Conservation (phyloP, 2,329 filamentous ascomycete species). For the Exophiala oligosperma region DNA sequence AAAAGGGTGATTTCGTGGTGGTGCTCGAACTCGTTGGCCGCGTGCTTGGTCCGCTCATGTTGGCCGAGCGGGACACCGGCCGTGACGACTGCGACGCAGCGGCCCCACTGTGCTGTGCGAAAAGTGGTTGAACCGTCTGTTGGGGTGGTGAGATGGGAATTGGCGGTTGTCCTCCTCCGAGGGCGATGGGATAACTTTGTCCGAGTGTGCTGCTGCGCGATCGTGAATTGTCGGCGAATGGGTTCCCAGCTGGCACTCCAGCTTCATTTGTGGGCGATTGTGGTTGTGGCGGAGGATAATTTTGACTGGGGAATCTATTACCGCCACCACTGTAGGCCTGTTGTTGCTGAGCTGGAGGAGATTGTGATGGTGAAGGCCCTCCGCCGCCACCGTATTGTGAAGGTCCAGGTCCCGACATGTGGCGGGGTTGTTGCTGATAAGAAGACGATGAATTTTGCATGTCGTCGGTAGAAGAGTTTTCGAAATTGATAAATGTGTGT, state of each 20-base stretch:
- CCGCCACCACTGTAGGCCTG: conserved; percentile 7
- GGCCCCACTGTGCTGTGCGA: conserved; percentile 25
- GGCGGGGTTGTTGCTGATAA: conserved; percentile 6
- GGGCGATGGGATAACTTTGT: conserved; percentile 24
- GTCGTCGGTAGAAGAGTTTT: conserved; percentile 4
- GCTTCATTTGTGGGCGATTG: conserved; percentile 20
- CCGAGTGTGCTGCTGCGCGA: conserved; percentile 28
- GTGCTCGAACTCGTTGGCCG: conserved; percentile 18
- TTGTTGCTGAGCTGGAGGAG: conserved; percentile 13
- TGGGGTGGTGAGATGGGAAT: conserved; percentile 22
- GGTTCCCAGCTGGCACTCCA: conserved; percentile 10
- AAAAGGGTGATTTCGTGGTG: conserved; percentile 25
- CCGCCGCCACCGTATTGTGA: not conserved
- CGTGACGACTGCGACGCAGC: conserved; percentile 16
- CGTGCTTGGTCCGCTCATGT: conserved; percentile 15
- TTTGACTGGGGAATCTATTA: conserved; percentile 26
- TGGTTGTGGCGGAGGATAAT: conserved; percentile 16
- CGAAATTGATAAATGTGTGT: not conserved
- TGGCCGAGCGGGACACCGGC: conserved; percentile 21
- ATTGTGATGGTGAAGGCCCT: conserved; percentile 9
- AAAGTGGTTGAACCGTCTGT: conserved; percentile 23
- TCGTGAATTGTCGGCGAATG: conserved; percentile 20
- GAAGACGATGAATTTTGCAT: conserved; percentile 10
- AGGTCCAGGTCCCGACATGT: conserved; percentile 9
- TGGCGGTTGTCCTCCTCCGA: conserved; percentile 10